Evolutionary conservation across 2,329 filamentous ascomycete genomes (phyloP).

Genomic region (Colletotrichum limetticola): DNA sequence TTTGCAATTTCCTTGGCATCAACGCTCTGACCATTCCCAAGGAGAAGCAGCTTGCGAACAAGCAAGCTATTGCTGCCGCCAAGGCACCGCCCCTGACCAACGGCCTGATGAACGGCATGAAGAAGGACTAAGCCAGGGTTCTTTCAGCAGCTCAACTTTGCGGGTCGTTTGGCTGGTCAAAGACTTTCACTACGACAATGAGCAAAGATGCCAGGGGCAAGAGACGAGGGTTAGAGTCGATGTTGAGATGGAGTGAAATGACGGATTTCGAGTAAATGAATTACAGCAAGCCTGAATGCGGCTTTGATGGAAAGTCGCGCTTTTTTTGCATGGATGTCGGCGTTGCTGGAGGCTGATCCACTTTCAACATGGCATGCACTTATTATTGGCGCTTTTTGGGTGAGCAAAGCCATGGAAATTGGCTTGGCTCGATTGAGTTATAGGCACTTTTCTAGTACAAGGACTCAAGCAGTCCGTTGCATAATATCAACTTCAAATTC

Average conservation of each 20-base stretch:
- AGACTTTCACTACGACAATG: not conserved
- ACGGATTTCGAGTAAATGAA: not conserved
- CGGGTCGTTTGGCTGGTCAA: not conserved
- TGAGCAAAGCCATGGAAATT: constrained; percentile 17
- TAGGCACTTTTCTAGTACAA: constrained; percentile 13
- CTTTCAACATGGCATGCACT: constrained; percentile 35
- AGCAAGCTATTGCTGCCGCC: constrained; percentile 52
- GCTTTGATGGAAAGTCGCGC: constrained; percentile 12
- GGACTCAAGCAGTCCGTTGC: constrained; percentile 6
- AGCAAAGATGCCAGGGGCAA: not conserved
- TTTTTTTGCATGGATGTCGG: constrained; percentile 34
- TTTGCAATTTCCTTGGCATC: constrained; percentile 92
- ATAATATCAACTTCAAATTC: constrained; percentile 10
- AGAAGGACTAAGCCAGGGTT: constrained; percentile 36
- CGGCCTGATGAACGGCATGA: constrained; percentile 42
- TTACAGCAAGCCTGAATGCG: constrained; percentile 2
- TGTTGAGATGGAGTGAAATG: not conserved
- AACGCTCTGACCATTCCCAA: constrained; percentile 88
- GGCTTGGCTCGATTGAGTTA: constrained; percentile 15
- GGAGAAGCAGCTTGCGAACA: constrained; percentile 68
- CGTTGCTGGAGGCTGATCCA: constrained; percentile 35
- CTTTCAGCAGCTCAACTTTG: not conserved
- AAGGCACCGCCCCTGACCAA: constrained; percentile 40
- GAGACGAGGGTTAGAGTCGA: not conserved
- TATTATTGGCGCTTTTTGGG: constrained; percentile 20